Base-by-base conservation (phyloP, 495 filamentous ascomycete genomes). In the Xylaria palmicola region DNA sequence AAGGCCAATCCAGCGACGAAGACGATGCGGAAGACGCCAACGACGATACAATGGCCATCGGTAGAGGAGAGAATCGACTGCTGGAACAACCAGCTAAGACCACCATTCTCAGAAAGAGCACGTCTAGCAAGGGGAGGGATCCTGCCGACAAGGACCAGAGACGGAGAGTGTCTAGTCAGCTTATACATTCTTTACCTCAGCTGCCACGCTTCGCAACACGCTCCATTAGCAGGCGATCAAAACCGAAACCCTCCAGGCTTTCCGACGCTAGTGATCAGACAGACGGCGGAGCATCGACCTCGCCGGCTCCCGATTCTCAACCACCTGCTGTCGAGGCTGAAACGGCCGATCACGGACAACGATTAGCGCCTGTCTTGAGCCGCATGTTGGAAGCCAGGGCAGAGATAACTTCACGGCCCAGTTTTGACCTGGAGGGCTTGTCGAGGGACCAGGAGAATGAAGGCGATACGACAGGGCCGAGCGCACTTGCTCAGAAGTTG, bases 331-430 rank as follows among this genome's bases (percentile, higher is more conserved):
- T 64, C 58, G 71, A 75, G 51, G 36, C 70, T 49, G 65, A 72
- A 15, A 65, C 72, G 22, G 62, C 62, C n/a, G 72, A 69, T 13
- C 58, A 30, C 32, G 66, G 74, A 52, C 68, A 65, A 29, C 68
- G 71, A 22, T 67, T 79, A 60, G 87, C 86, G n/a, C 90, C 90
- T 0, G 79, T 92, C 36, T 86, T 95, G 79, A 91, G 88, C 69
- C 81, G 87, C 40, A 93, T 93, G 86, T 76, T 96, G 7, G 88
- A 93, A 71, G 91, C 91, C n/a, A 83, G 86, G 63, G 88, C 85
- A 34, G 80, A 88, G 40, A 81, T 93, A 67, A 77, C 72, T 30
- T 75, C 75, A 30, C 75, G 79, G 39, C 82, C 73, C 37, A 86
- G 79, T 63, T 84, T 81, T 53, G 83, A 80, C 51, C 62, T 83